phyloP scores from a whole-genome alignment of 1,284 basidiomycete species.

The Boletus sp. region DNA sequence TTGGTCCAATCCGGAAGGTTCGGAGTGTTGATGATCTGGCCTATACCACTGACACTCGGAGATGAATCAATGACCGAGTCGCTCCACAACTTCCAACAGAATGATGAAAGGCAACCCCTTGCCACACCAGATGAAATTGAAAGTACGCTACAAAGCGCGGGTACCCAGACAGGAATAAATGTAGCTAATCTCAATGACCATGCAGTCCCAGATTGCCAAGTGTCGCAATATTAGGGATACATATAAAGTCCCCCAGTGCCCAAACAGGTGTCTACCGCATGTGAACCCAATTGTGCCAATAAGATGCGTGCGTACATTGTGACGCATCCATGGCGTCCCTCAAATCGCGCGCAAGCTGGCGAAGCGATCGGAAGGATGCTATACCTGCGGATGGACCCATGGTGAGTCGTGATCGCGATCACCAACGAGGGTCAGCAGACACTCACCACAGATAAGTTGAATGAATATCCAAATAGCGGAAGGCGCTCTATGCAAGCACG shows the following conservation, averaged over 20 bases:
- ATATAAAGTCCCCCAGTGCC: slow-evolving; percentile 21
- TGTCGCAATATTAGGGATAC: slow-evolving; percentile 28
- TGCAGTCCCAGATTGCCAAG: not conserved
- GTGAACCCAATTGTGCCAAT: slow-evolving; percentile 21
- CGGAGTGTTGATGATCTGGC: too few relatives aligned
- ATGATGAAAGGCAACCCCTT: not conserved
- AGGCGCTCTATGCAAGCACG: slow-evolving; percentile 16
- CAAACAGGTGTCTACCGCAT: slow-evolving; percentile 7
- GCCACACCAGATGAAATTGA: not conserved
- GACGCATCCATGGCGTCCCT: slow-evolving; percentile 24
- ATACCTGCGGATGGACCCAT: slow-evolving; percentile 6
- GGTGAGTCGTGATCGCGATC: slow-evolving; percentile 1
- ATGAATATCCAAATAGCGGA: not conserved
- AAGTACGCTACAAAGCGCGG: not conserved
- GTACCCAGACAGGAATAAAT: not conserved
- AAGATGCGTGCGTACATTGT: slow-evolving; percentile 34
- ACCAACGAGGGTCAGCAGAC: not conserved
- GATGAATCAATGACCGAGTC: too few relatives aligned
- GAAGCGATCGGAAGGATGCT: slow-evolving; percentile 4
- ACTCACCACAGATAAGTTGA: slow-evolving; percentile 16
- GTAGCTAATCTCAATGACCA: not conserved
- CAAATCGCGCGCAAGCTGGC: slow-evolving; percentile 3
- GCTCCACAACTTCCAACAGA: too few relatives aligned
- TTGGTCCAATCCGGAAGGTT: too few relatives aligned
- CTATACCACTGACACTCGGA: too few relatives aligned